phyloP scores from a whole-genome alignment of 2,329 filamentous ascomycete genomes.

The Colletotrichum trifolii region DNA sequence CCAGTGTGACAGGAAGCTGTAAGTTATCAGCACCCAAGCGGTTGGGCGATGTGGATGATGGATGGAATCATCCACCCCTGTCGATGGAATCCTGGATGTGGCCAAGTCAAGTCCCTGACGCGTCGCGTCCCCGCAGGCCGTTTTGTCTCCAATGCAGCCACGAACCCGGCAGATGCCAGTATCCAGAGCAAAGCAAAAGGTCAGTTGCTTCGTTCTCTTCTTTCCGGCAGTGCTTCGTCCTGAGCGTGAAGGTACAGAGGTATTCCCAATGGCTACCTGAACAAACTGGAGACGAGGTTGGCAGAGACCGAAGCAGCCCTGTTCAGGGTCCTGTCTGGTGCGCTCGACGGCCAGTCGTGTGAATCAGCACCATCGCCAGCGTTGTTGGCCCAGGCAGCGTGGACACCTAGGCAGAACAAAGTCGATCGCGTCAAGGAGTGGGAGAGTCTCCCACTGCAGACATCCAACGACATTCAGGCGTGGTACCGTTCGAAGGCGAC shows the following conservation, averaged over 20 bases:
- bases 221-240: constrained; percentile 16
- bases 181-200: constrained; percentile 48
- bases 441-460: constrained; percentile 41
- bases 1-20: constrained; percentile 36
- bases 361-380: constrained; percentile 5
- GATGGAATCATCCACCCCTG: background rate
- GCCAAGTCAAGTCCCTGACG: constrained; percentile 20
- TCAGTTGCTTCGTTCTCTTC: constrained; percentile 20
- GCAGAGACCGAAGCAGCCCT: constrained; percentile 46
- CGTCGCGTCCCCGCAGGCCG: constrained; percentile 37
- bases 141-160: constrained; percentile 45
- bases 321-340: constrained; percentile 37
- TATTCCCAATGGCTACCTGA: constrained; percentile 52
- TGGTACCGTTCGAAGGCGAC: constrained; percentile 39
- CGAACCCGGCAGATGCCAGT: constrained; percentile 45
- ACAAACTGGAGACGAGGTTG: constrained; percentile 50
- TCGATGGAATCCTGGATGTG: background rate
- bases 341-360: background rate
- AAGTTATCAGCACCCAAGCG: background rate
- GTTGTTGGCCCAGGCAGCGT: constrained; percentile 3
- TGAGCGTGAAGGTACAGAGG: constrained; percentile 39
- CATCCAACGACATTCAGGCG: constrained; percentile 33
- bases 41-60: background rate
- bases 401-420: constrained; percentile 40
- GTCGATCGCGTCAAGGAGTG: constrained; percentile 44